A percentile compares a stretch with the other conserved stretches of the same genome.
Evolutionary conservation across 2,329 filamentous ascomycete genomes (phyloP).

Genomic region (Clarireedia sp.): DNA sequence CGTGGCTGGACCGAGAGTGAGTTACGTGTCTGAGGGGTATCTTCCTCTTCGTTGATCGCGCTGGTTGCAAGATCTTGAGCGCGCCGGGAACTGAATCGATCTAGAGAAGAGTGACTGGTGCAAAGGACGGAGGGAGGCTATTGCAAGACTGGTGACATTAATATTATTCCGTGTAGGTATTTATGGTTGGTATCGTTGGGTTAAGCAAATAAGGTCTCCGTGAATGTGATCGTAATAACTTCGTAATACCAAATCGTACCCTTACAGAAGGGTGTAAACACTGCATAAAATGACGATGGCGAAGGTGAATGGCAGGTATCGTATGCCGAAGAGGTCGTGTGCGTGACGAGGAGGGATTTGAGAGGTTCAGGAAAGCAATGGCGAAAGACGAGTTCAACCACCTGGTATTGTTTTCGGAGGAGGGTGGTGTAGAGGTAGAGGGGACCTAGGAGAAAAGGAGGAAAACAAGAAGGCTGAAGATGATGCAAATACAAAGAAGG

Average conservation of each 20-base stretch:
- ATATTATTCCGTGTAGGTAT: constrained; percentile 5
- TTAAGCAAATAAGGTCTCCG: constrained; percentile 1
- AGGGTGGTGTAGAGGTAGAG: not conserved
- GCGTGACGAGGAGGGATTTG: not conserved
- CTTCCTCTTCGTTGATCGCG: not conserved
- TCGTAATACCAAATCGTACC: not conserved
- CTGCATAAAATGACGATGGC: not conserved
- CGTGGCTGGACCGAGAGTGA: not conserved
- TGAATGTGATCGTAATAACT: not conserved
- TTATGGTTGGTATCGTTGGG: not conserved
- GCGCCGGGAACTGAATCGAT: too few relatives aligned
- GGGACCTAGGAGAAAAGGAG: not conserved
- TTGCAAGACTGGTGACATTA: not conserved
- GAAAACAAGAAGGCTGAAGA: not conserved
- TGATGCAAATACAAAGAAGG: not conserved
- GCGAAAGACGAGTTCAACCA: not conserved
- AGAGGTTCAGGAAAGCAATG: not conserved
- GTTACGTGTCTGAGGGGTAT: not conserved
- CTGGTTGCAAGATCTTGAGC: not conserved
- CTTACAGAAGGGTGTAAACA: not conserved
- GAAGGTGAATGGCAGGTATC: not conserved
- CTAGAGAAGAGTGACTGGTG: too few relatives aligned
- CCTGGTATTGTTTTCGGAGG: not conserved
- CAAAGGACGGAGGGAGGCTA: too few relatives aligned
- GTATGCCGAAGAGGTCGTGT: too few relatives aligned